These are phyloP conservation scores for Neodidymelliopsis sp. DNA, from an alignment of 2,329 filamentous ascomycete species.

Conservation along the genomic window DNA sequence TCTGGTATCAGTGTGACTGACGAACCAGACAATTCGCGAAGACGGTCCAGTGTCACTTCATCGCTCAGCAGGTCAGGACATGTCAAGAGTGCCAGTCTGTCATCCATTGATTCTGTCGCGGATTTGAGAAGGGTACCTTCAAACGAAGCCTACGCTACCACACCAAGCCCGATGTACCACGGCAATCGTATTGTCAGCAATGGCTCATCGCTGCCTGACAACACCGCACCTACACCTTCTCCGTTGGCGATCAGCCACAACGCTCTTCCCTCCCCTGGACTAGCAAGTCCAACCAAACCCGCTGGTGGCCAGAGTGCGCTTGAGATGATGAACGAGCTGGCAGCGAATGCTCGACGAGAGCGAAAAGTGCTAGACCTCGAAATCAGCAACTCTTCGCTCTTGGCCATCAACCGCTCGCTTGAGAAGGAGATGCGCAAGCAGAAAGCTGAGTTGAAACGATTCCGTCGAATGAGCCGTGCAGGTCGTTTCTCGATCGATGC, in stretches of 20 bases:
- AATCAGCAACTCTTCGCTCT: slow-evolving; percentile 92
- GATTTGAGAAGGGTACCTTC: slow-evolving; percentile 38
- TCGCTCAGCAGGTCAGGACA: slow-evolving; percentile 42
- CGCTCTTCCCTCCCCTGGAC: slow-evolving; percentile 36
- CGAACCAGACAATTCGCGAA: slow-evolving; percentile 31
- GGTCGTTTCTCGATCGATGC: slow-evolving; percentile 72
- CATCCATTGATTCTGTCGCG: slow-evolving; percentile 55
- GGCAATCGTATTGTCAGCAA: slow-evolving; percentile 41
- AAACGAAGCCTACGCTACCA: slow-evolving; percentile 31
- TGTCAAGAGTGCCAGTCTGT: slow-evolving; percentile 53
- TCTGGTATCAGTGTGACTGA: slow-evolving; percentile 37
- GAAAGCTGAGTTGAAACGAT: slow-evolving; percentile 84
- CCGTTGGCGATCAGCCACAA: slow-evolving; percentile 33
- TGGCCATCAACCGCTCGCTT: slow-evolving; percentile 92
- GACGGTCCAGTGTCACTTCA: slow-evolving; percentile 45
- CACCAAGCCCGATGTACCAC: slow-evolving; percentile 45
- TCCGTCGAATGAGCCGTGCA: slow-evolving; percentile 81
- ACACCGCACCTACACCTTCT: slow-evolving; percentile 34
- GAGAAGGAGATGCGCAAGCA: slow-evolving; percentile 93
- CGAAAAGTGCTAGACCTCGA: slow-evolving; percentile 95
- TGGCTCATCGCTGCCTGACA: slow-evolving; percentile 35
- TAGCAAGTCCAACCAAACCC: slow-evolving; percentile 64
- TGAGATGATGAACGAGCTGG: slow-evolving; percentile 75
- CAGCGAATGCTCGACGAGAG: slow-evolving; percentile 87
- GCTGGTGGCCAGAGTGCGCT: slow-evolving; percentile 55